A percentile compares a stretch with the other conserved stretches of the same genome.
Evolutionary conservation across 1,139 yeast genomes (phyloP).

Genomic region (Taphrina flavorubra): DNA sequence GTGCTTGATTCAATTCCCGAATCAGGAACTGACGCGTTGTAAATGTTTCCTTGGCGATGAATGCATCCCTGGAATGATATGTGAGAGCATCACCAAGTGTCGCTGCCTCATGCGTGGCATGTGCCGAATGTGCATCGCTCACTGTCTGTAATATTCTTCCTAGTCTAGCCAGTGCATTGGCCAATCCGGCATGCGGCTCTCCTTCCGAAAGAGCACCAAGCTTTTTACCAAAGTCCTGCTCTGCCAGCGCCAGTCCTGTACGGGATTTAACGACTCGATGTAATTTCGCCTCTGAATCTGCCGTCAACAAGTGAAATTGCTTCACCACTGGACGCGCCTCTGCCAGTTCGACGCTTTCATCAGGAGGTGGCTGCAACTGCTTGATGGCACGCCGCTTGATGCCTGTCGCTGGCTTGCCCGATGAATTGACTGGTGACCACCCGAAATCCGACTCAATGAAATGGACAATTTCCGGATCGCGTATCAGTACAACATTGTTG

Average conservation of each 20-base stretch:
- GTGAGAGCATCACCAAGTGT: conserved; percentile 77
- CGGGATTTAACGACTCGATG: conserved; percentile 60
- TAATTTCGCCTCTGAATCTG: conserved; percentile 62
- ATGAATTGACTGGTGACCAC: conserved; percentile 55
- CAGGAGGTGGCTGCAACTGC: conserved; percentile 90
- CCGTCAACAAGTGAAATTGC: conserved; percentile 67
- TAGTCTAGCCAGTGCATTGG: conserved; percentile 79
- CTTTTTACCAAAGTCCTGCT: conserved; percentile 70
- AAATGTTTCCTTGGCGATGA: conserved; percentile 85
- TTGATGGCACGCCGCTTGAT: conserved; percentile 84
- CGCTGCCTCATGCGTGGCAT: conserved; percentile 75
- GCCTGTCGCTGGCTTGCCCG: conserved; percentile 74
- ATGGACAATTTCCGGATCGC: conserved; percentile 86
- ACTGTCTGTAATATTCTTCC: conserved; percentile 70
- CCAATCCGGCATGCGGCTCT: conserved; percentile 72
- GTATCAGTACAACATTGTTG: conserved; percentile 72
- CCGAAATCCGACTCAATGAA: conserved; percentile 90
- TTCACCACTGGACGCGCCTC: conserved; percentile 86
- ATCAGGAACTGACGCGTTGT: conserved; percentile 90
- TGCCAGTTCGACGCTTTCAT: conserved; percentile 78
- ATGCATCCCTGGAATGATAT: conserved; percentile 72
- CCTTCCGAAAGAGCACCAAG: conserved; percentile 59
- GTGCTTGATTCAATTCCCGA: conserved; percentile 85
- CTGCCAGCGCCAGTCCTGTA: conserved; percentile 58
- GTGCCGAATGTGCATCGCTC: conserved; percentile 77